Conservation (phyloP, 2,329 filamentous ascomycete species). For the Coleophoma crateriformis region DNA sequence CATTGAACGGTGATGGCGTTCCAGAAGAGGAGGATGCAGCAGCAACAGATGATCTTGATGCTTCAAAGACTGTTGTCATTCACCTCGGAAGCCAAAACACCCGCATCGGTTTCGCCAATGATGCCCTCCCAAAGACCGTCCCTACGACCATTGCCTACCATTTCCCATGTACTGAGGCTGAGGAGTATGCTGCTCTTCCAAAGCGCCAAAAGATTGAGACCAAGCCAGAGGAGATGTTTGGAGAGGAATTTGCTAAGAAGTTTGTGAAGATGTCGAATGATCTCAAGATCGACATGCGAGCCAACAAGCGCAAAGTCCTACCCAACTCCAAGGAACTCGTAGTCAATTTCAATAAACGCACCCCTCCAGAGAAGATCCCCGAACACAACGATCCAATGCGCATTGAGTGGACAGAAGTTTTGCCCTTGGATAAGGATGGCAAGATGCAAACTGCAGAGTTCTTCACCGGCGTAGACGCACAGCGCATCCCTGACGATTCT, state of each 20-base stretch:
- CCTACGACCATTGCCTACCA: constrained; percentile 88
- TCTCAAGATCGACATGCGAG: constrained; percentile 83
- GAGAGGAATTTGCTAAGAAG: constrained; percentile 70
- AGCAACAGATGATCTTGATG: constrained; percentile 58
- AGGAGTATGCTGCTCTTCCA: constrained; percentile 75
- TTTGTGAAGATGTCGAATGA: constrained; percentile 82
- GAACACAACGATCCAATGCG: constrained; percentile 93
- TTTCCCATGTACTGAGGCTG: constrained; percentile 73
- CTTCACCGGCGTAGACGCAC: constrained; percentile 75
- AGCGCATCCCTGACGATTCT: constrained; percentile 85
- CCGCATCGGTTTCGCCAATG: constrained; percentile 89
- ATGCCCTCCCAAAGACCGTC: constrained; percentile 88
- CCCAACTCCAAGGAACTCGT: constrained; percentile 98
- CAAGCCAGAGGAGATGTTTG: constrained; percentile 73
- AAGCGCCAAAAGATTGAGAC: constrained; percentile 55
- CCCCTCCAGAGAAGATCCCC: constrained; percentile 78
- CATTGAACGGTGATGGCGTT: constrained; percentile 48
- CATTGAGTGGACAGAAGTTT: constrained; percentile 91
- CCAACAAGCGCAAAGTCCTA: constrained; percentile 88
- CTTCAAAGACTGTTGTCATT: constrained; percentile 89
- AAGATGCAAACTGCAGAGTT: constrained; percentile 58
- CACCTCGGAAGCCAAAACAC: constrained; percentile 95
- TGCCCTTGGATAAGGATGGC: constrained; percentile 42
- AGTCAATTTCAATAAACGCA: constrained; percentile 85
- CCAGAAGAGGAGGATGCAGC: constrained; percentile 43